These are phyloP conservation scores for Globisporangium okanoganense DNA, from an alignment of 352 stramenopile species.

Conservation along the genomic window DNA sequence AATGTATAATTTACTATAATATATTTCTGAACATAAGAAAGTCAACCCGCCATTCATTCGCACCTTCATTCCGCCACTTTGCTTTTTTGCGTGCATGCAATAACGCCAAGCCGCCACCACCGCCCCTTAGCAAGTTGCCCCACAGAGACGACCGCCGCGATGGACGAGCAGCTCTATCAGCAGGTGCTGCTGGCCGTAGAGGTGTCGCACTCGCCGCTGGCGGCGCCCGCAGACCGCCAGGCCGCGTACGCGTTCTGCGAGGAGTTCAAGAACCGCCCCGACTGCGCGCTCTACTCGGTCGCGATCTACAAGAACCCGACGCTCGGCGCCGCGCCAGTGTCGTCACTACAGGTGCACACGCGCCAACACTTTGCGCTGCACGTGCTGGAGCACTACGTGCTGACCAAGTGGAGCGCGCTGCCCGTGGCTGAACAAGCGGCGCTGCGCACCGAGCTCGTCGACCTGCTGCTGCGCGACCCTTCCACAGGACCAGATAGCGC, in stretches of 20 bases:
- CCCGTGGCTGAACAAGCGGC: conserved; percentile 36
- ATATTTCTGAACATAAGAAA: not conserved
- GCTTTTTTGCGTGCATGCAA: not conserved
- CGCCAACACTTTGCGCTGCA: conserved; percentile 80
- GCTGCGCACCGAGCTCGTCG: conserved; percentile 54
- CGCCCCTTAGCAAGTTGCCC: not conserved
- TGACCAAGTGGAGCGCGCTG: conserved; percentile 51
- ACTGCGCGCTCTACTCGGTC: conserved; percentile 73
- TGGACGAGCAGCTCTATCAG: conserved; percentile 70
- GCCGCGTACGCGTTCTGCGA: conserved; percentile 73
- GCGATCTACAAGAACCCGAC: conserved; percentile 61
- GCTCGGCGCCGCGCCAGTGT: conserved; percentile 9
- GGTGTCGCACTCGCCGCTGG: conserved; percentile 61
- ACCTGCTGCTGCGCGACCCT: conserved; percentile 35
- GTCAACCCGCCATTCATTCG: not conserved
- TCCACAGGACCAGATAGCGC: not conserved
- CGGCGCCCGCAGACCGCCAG: conserved; percentile 36
- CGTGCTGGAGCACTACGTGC: conserved; percentile 66
- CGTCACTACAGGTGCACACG: conserved; percentile 35
- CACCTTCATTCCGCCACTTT: not conserved
- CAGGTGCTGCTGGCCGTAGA: conserved; percentile 70
- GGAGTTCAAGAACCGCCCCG: conserved; percentile 59
- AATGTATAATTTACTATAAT: too few species aligned
- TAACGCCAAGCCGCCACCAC: too few species aligned
- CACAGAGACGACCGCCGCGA: conserved; percentile 12